Evolutionary conservation across 805 yeast species (phyloP).

Genomic region (Osmozyma mogii): DNA sequence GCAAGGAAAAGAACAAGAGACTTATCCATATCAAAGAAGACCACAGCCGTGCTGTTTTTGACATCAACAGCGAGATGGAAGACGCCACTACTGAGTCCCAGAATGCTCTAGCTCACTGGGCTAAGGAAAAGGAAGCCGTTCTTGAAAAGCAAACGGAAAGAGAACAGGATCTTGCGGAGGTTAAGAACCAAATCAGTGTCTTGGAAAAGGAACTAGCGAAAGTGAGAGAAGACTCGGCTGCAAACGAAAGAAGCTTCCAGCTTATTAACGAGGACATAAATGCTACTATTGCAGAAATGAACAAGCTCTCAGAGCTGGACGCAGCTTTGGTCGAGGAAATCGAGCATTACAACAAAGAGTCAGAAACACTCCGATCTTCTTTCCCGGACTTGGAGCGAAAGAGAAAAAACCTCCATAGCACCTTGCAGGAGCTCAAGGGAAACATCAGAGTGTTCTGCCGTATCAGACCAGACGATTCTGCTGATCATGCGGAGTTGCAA

Average conservation of each 20-base stretch:
- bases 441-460: slow-evolving; percentile 89
- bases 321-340: neutral
- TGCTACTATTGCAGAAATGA: too few relatives aligned
- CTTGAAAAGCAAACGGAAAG: slow-evolving; percentile 5
- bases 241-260: too few relatives aligned
- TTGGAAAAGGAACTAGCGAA: too few relatives aligned
- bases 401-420: slow-evolving; percentile 62
- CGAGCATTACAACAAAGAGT: neutral
- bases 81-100: neutral
- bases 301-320: neutral
- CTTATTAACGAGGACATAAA: too few relatives aligned
- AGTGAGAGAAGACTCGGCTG: too few relatives aligned
- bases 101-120: too few relatives aligned
- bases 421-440: slow-evolving; percentile 80
- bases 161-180: slow-evolving; percentile 4
- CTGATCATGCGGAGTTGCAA: slow-evolving; percentile 10
- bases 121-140: slow-evolving; percentile 1
- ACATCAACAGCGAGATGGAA: slow-evolving; percentile 1
- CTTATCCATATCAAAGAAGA: slow-evolving; percentile 19
- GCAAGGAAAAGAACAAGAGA: slow-evolving; percentile 14
- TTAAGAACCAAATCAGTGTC: slow-evolving; percentile 1
- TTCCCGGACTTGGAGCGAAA: slow-evolving; percentile 39
- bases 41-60: slow-evolving; percentile 12
- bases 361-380: neutral
- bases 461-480: slow-evolving; percentile 48